Base-by-base conservation (phyloP, 306 rosid genomes). In the Coriaria nepalensis region DNA sequence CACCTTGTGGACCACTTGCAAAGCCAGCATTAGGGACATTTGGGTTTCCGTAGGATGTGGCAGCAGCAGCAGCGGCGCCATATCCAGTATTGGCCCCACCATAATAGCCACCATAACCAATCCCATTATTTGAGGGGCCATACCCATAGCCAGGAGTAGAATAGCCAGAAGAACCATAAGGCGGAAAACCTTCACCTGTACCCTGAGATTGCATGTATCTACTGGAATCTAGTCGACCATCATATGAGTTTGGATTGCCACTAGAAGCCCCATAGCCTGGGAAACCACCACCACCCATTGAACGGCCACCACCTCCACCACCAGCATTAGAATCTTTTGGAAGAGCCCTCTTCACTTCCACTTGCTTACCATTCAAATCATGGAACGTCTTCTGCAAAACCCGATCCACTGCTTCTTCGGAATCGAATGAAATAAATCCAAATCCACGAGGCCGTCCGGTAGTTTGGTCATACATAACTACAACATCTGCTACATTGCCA, bases 261-360 rank as follows among this genome's bases (percentile, higher is more conserved):
- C 88, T 83, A 65, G 99, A 92, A 48, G 66, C 62, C 47, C 96
- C 96, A 51, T 92, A 92, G 13, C 93, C 84, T 47, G 73, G 94
- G 68, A 81, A 90, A 60, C 87, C 94, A 52, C 80, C 73, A n/a
- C 79, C 78, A 12, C 95, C 83, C 93, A 73, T 69, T 49, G 72
- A 47, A 6, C 94, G 93, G 55, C 92, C 73, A 67, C 86, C 86
- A 48, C 87, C 74, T 59, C 99, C 87, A 48, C 87, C 74, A 62
- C 99, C 87, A 15, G 94, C 94, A 64, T 92, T 92, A 36, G 96
- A 83, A 69, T 92, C 99, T 70, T 92, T 92, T 7, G 99, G 99
- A 71, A 92, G 99, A 33, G 99, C 99, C 48, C 96, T 87, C 80
- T 92, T 92, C 50, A 92, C 99, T 65, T 92, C 99, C 50, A 92